phyloP scores from a whole-genome alignment of 352 stramenopile genomes.

The Pythium sp. region DNA sequence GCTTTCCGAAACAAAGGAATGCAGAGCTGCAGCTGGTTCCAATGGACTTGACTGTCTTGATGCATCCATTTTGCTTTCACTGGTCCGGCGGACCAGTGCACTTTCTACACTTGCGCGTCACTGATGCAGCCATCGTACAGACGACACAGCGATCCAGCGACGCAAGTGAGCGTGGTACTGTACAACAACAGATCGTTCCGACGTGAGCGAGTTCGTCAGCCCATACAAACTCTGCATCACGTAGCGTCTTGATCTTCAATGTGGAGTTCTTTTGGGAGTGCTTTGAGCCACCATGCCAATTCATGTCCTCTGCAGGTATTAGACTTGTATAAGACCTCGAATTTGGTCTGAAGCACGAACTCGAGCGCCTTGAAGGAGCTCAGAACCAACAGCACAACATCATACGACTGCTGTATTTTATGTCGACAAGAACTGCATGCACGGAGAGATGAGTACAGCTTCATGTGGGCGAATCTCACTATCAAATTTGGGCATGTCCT shows the following conservation, averaged over 20 bases:
- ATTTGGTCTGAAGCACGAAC: too few species aligned
- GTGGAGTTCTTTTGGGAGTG: background rate
- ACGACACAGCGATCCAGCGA: background rate
- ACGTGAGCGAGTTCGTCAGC: background rate
- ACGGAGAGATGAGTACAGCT: too few species aligned
- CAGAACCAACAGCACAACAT: too few species aligned
- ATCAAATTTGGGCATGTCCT: too few species aligned
- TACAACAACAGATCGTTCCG: background rate
- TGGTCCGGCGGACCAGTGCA: background rate
- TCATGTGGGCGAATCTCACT: too few species aligned
- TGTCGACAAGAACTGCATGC: too few species aligned
- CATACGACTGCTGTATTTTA: too few species aligned
- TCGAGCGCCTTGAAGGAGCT: too few species aligned
- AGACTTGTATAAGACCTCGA: too few species aligned
- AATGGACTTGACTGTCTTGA: background rate
- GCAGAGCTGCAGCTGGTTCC: background rate
- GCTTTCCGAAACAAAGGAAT: background rate
- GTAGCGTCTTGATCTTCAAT: background rate
- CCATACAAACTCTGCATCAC: background rate
- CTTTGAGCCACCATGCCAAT: too few species aligned
- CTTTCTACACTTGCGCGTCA: background rate
- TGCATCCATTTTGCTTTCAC: background rate
- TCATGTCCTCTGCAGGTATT: too few species aligned
- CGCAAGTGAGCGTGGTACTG: background rate
- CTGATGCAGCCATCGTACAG: background rate